A percentile compares a stretch with the other conserved stretches of the same genome.
These are phyloP conservation scores for Didymella lethalis DNA, from an alignment of 2,329 filamentous ascomycete species.

Conservation along the genomic window DNA sequence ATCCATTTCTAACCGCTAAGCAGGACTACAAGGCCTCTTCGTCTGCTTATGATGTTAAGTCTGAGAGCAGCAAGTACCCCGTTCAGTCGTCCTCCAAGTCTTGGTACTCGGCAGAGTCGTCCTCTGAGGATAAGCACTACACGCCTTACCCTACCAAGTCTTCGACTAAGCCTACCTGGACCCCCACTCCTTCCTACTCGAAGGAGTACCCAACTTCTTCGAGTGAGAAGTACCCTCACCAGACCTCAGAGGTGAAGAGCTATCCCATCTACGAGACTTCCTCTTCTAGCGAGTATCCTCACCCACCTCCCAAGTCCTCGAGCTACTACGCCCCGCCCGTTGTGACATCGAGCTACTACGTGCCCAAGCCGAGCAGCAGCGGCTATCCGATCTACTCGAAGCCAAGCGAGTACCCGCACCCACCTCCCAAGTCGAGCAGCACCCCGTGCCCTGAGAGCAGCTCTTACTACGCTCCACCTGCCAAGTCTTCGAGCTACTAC, in stretches of 20 bases:
- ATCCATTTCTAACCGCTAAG: neutral
- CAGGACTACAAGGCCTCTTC: conserved; percentile 9
- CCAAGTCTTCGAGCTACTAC: conserved; percentile 3
- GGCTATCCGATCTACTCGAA: no score
- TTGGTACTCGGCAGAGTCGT: no score
- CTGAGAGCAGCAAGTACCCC: conserved; percentile 3
- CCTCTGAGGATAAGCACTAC: conserved; percentile 8
- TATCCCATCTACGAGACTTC: conserved; percentile 5
- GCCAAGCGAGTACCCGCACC: no score
- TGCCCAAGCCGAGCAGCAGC: neutral
- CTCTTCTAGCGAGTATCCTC: neutral
- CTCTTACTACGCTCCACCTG: neutral
- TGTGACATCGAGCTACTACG: conserved; percentile 5
- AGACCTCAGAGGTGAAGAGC: conserved; percentile 5
- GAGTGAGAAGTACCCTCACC: neutral
- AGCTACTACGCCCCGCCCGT: conserved; percentile 3
- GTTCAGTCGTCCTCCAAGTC: neutral
- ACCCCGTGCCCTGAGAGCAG: conserved; percentile 20
- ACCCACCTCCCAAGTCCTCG: neutral
- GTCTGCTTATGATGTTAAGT: neutral
- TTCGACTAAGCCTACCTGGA: neutral
- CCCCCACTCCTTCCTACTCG: neutral
- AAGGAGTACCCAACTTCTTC: neutral
- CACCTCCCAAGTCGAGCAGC: conserved; percentile 7
- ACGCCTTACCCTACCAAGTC: conserved; percentile 1